Evolutionary conservation across 192 early-diverging fungal genomes (phyloP).

Genomic region (Gigaspora rosea): DNA sequence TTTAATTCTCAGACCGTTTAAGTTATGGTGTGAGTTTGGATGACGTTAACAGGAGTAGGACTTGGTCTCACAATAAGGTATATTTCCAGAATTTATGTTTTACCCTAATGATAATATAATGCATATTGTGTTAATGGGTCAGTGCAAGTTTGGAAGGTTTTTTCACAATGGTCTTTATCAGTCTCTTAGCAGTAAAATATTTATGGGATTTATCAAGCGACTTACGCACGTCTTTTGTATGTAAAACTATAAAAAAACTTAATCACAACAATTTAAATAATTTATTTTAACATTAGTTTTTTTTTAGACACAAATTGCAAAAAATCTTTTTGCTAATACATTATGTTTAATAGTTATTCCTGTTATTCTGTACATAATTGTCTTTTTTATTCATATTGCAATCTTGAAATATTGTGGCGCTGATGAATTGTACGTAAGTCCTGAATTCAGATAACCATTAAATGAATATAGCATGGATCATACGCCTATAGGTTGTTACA

Average conservation of each 20-base stretch:
- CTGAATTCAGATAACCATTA: constrained; percentile 84
- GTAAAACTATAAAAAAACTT: background rate
- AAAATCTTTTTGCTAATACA: constrained; percentile 82
- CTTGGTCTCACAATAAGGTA: constrained; percentile 60
- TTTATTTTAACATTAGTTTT: background rate
- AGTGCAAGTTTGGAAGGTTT: constrained; percentile 97
- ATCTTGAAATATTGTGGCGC: constrained; percentile 77
- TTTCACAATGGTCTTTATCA: constrained; percentile 84
- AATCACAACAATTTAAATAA: background rate
- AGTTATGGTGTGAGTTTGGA: no score
- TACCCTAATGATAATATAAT: background rate
- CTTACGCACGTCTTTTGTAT: constrained; percentile 54
- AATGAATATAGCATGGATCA: constrained; percentile 59
- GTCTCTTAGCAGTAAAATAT: constrained; percentile 78
- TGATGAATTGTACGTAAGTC: constrained; percentile 90
- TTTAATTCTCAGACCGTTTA: constrained; percentile 60
- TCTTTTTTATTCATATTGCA: constrained; percentile 89
- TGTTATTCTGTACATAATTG: constrained; percentile 72
- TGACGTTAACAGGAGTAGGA: no score
- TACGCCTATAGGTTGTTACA: constrained; percentile 47
- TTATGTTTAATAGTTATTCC: constrained; percentile 87
- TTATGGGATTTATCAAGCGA: constrained; percentile 85
- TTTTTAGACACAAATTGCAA: constrained; percentile 36
- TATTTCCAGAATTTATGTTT: background rate
- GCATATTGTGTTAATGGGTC: background rate